These are phyloP conservation scores for Xylariaceae sp. DNA, from an alignment of 2,329 filamentous ascomycete species.

Conservation along the genomic window DNA sequence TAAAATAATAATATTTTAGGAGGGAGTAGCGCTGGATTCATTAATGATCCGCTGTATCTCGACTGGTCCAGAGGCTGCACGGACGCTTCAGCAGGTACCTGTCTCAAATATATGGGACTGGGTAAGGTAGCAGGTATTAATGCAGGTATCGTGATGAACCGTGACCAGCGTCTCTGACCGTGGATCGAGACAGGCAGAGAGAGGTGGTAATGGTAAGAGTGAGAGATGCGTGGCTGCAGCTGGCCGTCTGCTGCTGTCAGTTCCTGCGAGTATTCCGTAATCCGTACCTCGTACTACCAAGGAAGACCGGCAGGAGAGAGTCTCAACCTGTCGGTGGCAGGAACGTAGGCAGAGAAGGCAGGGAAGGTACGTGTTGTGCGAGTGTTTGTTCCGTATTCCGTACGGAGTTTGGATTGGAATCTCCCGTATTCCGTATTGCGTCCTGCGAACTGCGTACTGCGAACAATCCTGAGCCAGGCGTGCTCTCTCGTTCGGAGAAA, in stretches of 20 bases:
- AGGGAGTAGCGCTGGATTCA: constrained; percentile 6
- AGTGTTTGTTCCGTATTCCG: too few relatives aligned
- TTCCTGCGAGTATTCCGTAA: neutral
- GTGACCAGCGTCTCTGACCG: neutral
- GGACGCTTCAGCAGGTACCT: neutral
- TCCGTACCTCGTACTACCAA: too few relatives aligned
- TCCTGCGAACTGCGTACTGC: neutral
- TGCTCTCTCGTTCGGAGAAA: neutral
- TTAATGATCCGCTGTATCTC: neutral
- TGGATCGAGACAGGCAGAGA: neutral
- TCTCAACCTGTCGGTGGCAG: too few relatives aligned
- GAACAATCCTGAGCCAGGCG: neutral
- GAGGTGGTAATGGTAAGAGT: neutral
- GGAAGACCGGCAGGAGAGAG: too few relatives aligned
- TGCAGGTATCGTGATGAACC: constrained; percentile 2
- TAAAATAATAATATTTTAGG: neutral
- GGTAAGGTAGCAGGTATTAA: constrained; percentile 3
- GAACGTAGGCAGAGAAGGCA: neutral
- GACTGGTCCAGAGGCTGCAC: constrained; percentile 2
- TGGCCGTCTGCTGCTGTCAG: neutral
- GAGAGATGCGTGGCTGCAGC: neutral
- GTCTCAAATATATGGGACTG: neutral
- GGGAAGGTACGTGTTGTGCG: neutral
- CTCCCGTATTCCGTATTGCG: too few relatives aligned
- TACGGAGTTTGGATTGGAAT: too few relatives aligned